These are phyloP conservation scores for Astrothelium macrocarpum DNA, from an alignment of 495 filamentous ascomycete genomes.

Conservation along the genomic window DNA sequence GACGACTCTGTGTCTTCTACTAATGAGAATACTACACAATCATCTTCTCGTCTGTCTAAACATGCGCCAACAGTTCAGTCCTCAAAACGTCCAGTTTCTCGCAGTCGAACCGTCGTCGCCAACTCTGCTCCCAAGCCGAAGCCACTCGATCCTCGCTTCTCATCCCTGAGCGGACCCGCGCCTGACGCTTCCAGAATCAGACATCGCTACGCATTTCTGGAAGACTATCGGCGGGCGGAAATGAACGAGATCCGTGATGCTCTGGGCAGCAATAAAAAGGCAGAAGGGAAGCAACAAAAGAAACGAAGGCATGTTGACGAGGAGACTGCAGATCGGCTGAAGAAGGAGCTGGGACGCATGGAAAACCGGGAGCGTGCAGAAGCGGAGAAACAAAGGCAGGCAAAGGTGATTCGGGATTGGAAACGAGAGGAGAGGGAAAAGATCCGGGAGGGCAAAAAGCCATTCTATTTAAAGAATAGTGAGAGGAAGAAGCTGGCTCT, in stretches of 20 bases:
- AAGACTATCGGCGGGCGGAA: constrained; percentile 73
- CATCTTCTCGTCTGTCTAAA: constrained; percentile 55
- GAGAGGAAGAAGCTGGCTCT: constrained; percentile 80
- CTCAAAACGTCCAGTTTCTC: constrained; percentile 71
- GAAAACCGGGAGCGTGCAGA: constrained; percentile 60
- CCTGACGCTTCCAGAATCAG: constrained; percentile 41
- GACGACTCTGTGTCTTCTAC: constrained; percentile 28
- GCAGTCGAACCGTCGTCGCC: constrained; percentile 60
- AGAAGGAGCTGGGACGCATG: constrained; percentile 34
- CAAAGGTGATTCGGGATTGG: constrained; percentile 58
- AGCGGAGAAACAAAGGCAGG: constrained; percentile 54
- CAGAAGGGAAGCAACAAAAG: constrained; percentile 50
- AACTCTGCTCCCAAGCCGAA: constrained; percentile 37
- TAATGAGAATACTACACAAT: constrained; percentile 14
- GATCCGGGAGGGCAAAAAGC: constrained; percentile 79
- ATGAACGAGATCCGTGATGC: constrained; percentile 49
- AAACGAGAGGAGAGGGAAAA: constrained; percentile 72
- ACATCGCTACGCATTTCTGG: constrained; percentile 68
- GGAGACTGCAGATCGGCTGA: not conserved
- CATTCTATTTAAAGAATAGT: constrained; percentile 82
- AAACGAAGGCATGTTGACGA: not conserved
- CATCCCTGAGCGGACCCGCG: constrained; percentile 40
- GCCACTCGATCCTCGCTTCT: constrained; percentile 81
- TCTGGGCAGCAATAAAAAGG: constrained; percentile 44
- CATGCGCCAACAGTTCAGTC: constrained; percentile 77